A percentile compares a stretch with the other conserved stretches of the same genome.
phyloP scores from a whole-genome alignment of 2,329 filamentous ascomycete genomes.

The Ceratocystis diversiconidia region DNA sequence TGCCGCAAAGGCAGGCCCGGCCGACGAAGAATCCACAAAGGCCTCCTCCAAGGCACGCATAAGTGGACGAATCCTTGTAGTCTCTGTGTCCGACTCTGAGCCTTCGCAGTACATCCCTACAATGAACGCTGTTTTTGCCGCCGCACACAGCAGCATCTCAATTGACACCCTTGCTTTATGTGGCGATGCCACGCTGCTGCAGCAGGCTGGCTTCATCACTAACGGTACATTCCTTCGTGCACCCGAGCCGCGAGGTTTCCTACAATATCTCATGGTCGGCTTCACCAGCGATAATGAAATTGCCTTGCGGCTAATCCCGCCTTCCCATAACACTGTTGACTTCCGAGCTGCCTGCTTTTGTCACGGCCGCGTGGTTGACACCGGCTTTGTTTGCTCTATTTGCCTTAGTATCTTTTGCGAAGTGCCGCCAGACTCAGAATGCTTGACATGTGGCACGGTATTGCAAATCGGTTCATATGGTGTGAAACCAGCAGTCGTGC shows the following conservation, averaged over 20 bases:
- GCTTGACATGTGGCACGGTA: constrained; percentile 70
- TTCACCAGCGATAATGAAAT: constrained; percentile 55
- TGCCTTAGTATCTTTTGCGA: constrained; percentile 89
- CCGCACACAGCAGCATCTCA: constrained; percentile 71
- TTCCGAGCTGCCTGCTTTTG: constrained; percentile 98
- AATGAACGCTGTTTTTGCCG: constrained; percentile 97
- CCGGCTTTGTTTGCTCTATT: constrained; percentile 90
- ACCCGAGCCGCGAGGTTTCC: constrained; percentile 50
- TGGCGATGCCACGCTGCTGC: constrained; percentile 78
- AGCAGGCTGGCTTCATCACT: constrained; percentile 64
- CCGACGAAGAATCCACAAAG: constrained; percentile 38
- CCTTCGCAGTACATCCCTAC: constrained; percentile 91
- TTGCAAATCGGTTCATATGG: constrained; percentile 66
- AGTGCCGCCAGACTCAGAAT: constrained; percentile 47
- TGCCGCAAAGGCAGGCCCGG: constrained; percentile 26
- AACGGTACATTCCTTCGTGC: constrained; percentile 42
- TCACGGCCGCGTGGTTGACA: constrained; percentile 77
- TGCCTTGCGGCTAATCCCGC: constrained; percentile 52
- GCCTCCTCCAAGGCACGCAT: constrained; percentile 30
- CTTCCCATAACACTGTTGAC: constrained; percentile 76
- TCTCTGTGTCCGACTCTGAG: constrained; percentile 75
- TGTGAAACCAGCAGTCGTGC: constrained; percentile 59
- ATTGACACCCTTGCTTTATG: constrained; percentile 84
- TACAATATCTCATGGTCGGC: constrained; percentile 90
- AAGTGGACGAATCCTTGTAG: constrained; percentile 59